Base-by-base conservation (phyloP, 345 rosid species). In the Jatropha curcas region DNA sequence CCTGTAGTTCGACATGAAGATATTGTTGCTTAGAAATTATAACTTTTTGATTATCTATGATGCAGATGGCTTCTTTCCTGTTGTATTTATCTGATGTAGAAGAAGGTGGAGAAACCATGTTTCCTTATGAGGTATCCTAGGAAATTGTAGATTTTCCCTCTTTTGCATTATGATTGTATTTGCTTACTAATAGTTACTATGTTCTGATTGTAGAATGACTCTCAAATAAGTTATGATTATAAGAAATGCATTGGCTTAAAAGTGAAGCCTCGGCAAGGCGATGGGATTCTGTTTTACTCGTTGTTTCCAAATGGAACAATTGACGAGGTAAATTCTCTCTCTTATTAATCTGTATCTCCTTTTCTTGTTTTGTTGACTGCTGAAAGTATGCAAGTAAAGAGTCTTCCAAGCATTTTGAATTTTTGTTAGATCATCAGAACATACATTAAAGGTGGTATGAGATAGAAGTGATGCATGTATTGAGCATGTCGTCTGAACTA, bases 71-170 rank as follows among this genome's bases (percentile, higher is more conserved):
- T 78, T 89, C 93, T 43, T 89, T 89, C 84, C 72, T 89, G 59
- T 63, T 89, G 74, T 89, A 89, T 77, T 82, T 89, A 69, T 84
- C 93, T 56, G 88, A 81, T 63, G 91, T 89, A 58, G 91, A 89
- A 83, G 88, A 88, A 78, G 96, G 93, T 5, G 93, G 93, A 56
- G 96, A 90, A 86, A 90, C 96, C 34, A 86, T 88, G 96, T 90
- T 88, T 73, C 96, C 96, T 50, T 88, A 82, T 39, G 93, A 88
- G 91, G 93, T 88, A 82, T 71, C 70, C 61, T 60, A 46, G 39
- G 33, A 73, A n/a, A 69, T 55, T n/a, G 2, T 46, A 25, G 22
- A 12, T 79, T 66, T 58, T 74, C 25, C 12, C 71, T 31, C 35
- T 43, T 22, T 30, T 62, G 43, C 45, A 41, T 60, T 57, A 12